Percentiles rank a stretch among this genome's conserved stretches.
These are phyloP conservation scores for Starmera amethionina DNA, from an alignment of 805 yeast species.

Conservation along the genomic window DNA sequence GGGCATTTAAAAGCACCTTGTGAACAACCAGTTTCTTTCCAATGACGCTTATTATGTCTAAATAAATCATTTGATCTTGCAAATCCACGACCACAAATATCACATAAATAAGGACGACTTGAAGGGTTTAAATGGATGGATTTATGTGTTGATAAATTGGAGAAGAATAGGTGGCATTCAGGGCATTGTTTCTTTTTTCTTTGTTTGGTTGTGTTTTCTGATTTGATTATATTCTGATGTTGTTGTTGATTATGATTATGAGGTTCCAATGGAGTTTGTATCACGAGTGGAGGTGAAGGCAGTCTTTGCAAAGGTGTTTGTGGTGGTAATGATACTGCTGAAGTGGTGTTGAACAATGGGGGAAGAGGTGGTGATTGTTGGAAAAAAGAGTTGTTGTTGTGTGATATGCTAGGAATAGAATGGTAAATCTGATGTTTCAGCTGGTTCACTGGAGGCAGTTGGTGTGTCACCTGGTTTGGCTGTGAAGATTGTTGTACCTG, in stretches of 20 bases:
- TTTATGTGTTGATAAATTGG: slow-evolving; percentile 77
- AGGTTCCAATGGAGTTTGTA: slow-evolving; percentile 1
- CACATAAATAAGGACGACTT: slow-evolving; percentile 69
- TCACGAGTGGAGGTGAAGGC: background rate
- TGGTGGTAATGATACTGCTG: slow-evolving; percentile 1
- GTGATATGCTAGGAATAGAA: background rate
- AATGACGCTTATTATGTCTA: slow-evolving; percentile 79
- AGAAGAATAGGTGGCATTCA: slow-evolving; percentile 55
- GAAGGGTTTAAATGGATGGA: slow-evolving; percentile 67
- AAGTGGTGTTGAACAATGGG: background rate
- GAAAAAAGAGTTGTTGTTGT: background rate
- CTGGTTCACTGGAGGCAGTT: slow-evolving; percentile 2
- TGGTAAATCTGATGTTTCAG: slow-evolving; percentile 3
- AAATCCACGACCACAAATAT: slow-evolving; percentile 74
- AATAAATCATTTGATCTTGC: slow-evolving; percentile 80
- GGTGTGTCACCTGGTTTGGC: slow-evolving; percentile 3
- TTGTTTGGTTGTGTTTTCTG: slow-evolving; percentile 25
- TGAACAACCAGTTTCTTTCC: slow-evolving; percentile 62
- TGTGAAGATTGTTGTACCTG: slow-evolving; percentile 2
- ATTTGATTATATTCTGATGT: background rate
- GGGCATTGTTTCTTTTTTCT: slow-evolving; percentile 67
- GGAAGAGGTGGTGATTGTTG: background rate
- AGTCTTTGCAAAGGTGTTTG: background rate
- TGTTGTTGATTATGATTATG: too few relatives aligned
- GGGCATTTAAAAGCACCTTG: slow-evolving; percentile 77